Percentiles rank a stretch among this genome's conserved stretches.
These are phyloP conservation scores for Biscogniauxia sp. DNA, from an alignment of 2,329 filamentous ascomycete genomes.

Conservation along the genomic window DNA sequence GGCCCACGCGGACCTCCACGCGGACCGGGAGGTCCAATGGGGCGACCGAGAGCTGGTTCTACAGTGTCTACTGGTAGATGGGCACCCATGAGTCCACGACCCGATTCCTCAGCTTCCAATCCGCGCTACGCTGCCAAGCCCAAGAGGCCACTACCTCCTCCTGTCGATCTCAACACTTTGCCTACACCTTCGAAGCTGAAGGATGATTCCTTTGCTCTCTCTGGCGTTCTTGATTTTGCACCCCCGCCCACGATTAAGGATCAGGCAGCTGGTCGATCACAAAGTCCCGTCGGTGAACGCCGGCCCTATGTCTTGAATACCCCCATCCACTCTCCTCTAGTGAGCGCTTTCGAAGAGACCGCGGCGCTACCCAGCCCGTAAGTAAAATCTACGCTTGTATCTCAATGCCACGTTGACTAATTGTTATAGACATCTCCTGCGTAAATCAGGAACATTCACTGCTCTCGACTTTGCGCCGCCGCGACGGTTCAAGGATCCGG, in stretches of 20 bases:
- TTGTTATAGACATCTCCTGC: constrained; percentile 59
- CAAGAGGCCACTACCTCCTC: constrained; percentile 62
- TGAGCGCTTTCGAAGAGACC: constrained; percentile 83
- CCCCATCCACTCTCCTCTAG: constrained; percentile 73
- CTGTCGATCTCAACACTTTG: constrained; percentile 68
- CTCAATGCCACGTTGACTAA: constrained; percentile 27
- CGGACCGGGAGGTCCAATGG: constrained; percentile 3
- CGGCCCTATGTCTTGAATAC: constrained; percentile 73
- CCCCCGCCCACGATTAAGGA: constrained; percentile 69
- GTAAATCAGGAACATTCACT: constrained; percentile 77
- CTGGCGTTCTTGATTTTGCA: constrained; percentile 77
- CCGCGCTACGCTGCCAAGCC: constrained; percentile 41
- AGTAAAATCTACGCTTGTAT: constrained; percentile 43
- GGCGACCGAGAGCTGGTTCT: constrained; percentile 49
- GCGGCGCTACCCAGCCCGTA: constrained; percentile 84
- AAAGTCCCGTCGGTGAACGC: constrained; percentile 62
- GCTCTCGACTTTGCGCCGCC: constrained; percentile 78
- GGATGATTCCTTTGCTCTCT: constrained; percentile 73
- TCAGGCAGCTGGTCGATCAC: constrained; percentile 65
- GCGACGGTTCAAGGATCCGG: constrained; percentile 65
- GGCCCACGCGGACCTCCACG: constrained; percentile 46
- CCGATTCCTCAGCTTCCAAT: constrained; percentile 42
- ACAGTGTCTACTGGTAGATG: constrained; percentile 40
- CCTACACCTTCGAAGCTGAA: constrained; percentile 83
- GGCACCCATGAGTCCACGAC: constrained; percentile 33